A percentile compares a stretch with the other conserved stretches of the same genome.
These are phyloP conservation scores for Sclerotinia subarctica DNA, from an alignment of 2,329 filamentous ascomycete species.

Conservation along the genomic window DNA sequence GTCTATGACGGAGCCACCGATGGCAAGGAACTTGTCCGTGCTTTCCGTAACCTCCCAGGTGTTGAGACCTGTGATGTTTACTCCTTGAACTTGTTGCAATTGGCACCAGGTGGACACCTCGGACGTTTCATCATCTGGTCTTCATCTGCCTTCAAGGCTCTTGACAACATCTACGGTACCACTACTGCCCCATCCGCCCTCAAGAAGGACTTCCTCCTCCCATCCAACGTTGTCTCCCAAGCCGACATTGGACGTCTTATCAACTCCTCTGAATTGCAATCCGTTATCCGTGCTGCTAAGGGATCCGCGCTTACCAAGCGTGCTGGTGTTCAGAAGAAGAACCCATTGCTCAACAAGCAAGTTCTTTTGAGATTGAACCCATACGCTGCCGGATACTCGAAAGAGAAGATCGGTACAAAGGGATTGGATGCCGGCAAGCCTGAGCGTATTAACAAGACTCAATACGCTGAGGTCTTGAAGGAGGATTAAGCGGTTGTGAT, in stretches of 20 bases:
- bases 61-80: slow-evolving; percentile 95
- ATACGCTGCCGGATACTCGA: slow-evolving; percentile 86
- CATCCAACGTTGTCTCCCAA: slow-evolving; percentile 88
- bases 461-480: slow-evolving; percentile 45
- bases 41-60: slow-evolving; percentile 98
- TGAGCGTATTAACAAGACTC: slow-evolving; percentile 37
- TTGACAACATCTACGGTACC: slow-evolving; percentile 95
- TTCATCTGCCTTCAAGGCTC: slow-evolving; percentile 91
- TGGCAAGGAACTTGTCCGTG: slow-evolving; percentile 87
- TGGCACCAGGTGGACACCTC: slow-evolving; percentile 97
- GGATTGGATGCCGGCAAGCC: slow-evolving; percentile 63
- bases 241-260: slow-evolving; percentile 95
- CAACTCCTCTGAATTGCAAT: slow-evolving; percentile 99
- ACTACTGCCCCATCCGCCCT: slow-evolving; percentile 84
- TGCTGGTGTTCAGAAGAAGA: slow-evolving; percentile 96
- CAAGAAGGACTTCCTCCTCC: slow-evolving; percentile 99
- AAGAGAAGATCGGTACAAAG: slow-evolving; percentile 77
- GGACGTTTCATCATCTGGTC: slow-evolving; percentile 99
- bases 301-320: slow-evolving; percentile 89
- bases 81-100: slow-evolving; percentile 96
- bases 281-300: slow-evolving; percentile 87
- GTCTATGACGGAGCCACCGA: slow-evolving; percentile 96
- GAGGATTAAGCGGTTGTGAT: slow-evolving; percentile 46
- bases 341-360: slow-evolving; percentile 98
- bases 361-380: slow-evolving; percentile 98